Evolutionary conservation across 1,284 basidiomycete genomes (phyloP).

Genomic region (Sphaerobolus stellatus): DNA sequence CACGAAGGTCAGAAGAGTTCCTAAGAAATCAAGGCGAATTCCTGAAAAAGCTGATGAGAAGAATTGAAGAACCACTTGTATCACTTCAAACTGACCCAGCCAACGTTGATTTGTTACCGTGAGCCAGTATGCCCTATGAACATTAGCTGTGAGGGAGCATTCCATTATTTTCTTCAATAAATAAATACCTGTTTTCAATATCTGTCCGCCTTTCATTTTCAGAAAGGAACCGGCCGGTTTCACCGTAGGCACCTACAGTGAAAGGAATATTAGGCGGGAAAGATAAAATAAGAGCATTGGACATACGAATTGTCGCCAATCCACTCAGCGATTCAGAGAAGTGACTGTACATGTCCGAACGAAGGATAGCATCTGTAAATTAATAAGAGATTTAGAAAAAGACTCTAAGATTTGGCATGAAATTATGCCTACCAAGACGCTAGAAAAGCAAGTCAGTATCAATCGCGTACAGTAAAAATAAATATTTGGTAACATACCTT

Average conservation of each 20-base stretch:
- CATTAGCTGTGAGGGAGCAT: conserved; percentile 2
- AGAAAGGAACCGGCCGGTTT: conserved; percentile 63
- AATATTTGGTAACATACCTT: conserved; percentile 49
- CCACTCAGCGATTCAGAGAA: conserved; percentile 89
- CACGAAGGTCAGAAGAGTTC: conserved; percentile 72
- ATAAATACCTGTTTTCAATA: conserved; percentile 71
- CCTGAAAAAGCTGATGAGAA: conserved; percentile 50
- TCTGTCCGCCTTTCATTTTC: conserved; percentile 83
- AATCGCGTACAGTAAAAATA: not conserved
- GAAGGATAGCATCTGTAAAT: conserved; percentile 53
- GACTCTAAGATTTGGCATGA: not conserved
- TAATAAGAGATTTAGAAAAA: not conserved
- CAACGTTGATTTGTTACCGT: conserved; percentile 70
- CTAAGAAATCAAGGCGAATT: conserved; percentile 84
- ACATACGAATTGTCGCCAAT: conserved; percentile 71
- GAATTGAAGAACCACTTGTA: conserved; percentile 19
- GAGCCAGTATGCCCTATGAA: conserved; percentile 76
- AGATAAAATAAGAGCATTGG: not conserved
- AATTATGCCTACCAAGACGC: conserved; percentile 38
- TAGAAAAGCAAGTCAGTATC: conserved; percentile 22
- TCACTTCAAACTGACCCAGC: conserved; percentile 33
- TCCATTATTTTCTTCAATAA: not conserved
- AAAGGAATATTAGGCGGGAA: not conserved
- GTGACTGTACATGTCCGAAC: conserved; percentile 77
- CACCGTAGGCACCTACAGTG: conserved; percentile 62